Evolutionary conservation across 2,329 filamentous ascomycete genomes (phyloP), one percentile per base, ranked within the genome.

Genomic region (Fusarium goolgardi): DNA sequence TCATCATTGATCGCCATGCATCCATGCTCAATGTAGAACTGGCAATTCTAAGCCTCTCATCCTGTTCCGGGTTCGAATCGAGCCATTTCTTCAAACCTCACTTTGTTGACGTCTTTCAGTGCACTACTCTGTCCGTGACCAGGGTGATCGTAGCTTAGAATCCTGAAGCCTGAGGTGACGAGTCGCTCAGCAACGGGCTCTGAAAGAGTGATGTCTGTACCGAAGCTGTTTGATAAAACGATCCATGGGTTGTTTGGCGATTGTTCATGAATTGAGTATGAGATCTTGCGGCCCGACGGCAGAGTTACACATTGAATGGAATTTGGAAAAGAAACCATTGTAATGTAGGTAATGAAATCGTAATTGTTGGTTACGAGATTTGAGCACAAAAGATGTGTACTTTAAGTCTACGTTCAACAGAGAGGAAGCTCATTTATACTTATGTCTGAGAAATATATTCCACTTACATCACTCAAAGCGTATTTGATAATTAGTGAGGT

Each of bases 61-160:
- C 44, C 6, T 60, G 31, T 10, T 54, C 27, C 0, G 44, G 58
- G 0, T 61, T 40, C 1, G 23, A 6, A 1, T 60, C 27, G 0
- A 61, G 55, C 58, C 55, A 61, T 7, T 54, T 60, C 55, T 8
- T 40, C 45, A 21, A 61, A 43, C 5, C 25, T 18, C 0, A 54
- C 39, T 2, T 53, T 34, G 11, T 44, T 10, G 7, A 37, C 18
- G 4, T 60, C n/a, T 8, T 27, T 7, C 0, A 60, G 9, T 1
- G 55, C 23, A 20, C 44, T 60, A 25, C 58, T 53, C 13, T 44
- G 31, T 2, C 44, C 55, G 3, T 60, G 58, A 0, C 58, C 58
- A 0, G 55, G 58, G 20, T 60, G 58, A 25, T 60, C 55, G 29
- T 60, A 60, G 15, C 55, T 60, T 1, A 60, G n/a, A 2, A 60